Evolutionary conservation across 2,329 filamentous ascomycete genomes (phyloP), one percentile per base, ranked within the genome.

Genomic region (Zymoseptoria pseudotritici): DNA sequence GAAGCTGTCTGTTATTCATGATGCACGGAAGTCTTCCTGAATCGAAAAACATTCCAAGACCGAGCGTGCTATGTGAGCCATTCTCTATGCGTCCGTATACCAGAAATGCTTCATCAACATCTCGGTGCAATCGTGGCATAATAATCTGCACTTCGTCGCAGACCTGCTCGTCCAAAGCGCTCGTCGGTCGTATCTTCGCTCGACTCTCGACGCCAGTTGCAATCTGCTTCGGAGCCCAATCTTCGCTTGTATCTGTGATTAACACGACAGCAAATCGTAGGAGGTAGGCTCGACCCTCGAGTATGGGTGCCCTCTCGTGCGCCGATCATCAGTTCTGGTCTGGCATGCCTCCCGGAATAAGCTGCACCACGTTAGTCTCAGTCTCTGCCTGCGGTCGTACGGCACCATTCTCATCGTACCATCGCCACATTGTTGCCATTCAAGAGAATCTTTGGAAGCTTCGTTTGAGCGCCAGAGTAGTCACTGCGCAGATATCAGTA

Each of bases 391-490:
- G 26, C 52, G 29, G 3, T 19, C 26, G 4, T 5, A 54, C 19
- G 17, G 5, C 1, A n/a, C 13, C 3, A 24, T 11, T 10, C 10
- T 5, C 67, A 81, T 29, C 26, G 58, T 83, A 96, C 94, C 94
- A 99, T 99, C 89, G 93, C 97, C 65, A 99, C 91, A 72, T 97
- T 97, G 79, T 99, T 99, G 59, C 94, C 94, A 71, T 99, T 99
- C 49, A 99, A 80, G 50, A 99, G 78, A 63, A 99, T 96, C 81
- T 97, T 97, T 56, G 91, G 84, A 50, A 99, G 84, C 75, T 96
- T 96, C 53, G 86, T 89, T 53, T 76, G 93, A 69, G 88, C 86
- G 63, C 93, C 93, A 4, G 87, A 87, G 77, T 96, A 96, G 77
- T 99, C 94, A 74, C 93, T 97, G 65, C 13, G 26, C 24, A 9